Base-by-base conservation (phyloP, 768 basidiomycete species). In the Chalciporus piperatus region DNA sequence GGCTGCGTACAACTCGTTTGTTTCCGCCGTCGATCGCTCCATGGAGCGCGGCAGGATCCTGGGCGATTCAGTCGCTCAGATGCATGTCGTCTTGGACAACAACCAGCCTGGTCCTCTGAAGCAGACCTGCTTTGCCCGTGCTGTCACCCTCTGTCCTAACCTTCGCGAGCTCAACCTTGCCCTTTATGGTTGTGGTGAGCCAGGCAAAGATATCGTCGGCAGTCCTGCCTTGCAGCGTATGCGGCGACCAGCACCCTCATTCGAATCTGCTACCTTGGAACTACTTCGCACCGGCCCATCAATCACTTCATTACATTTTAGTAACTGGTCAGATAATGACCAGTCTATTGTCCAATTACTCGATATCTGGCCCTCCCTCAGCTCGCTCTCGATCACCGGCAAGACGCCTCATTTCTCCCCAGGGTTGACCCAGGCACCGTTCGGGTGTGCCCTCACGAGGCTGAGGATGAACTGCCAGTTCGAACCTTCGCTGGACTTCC, bases 261-360 rank as follows among this genome's bases (percentile, higher is more conserved):
- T 85, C 57, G 76, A 80, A 58, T 72, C 76, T 0, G 64, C 63
- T 46, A 82, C 80, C 3, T 65, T 87, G 28, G 66, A 75, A 16
- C 64, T 78, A 39, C 75, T 88, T 45, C 76, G 70, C 47, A 64
- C 76, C 10, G 84, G 81, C n/a, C 82, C 85, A 1, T 62, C 55
- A 41, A 78, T 82, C 55, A 70, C 76, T 27, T 63, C 68, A 6
- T 73, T 89, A 5, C 76, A 78, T 48, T 83, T 89, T 60, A 79
- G 76, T 62, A 89, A 89, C 62, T 88, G 84, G 85, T 83, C 87
- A 11, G 78, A 83, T 54, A 82, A 85, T 61, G 68, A 75, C 45
- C 68, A 78, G 37, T 70, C 77, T 14, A 69, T 88, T 46, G 69
- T 74, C 42, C 83, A 85, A 65, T 76, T 89, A 37, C 78, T 89